Evolutionary conservation across 2,329 filamentous ascomycete species (phyloP).

Genomic region (Coniochaeta ligniaria): DNA sequence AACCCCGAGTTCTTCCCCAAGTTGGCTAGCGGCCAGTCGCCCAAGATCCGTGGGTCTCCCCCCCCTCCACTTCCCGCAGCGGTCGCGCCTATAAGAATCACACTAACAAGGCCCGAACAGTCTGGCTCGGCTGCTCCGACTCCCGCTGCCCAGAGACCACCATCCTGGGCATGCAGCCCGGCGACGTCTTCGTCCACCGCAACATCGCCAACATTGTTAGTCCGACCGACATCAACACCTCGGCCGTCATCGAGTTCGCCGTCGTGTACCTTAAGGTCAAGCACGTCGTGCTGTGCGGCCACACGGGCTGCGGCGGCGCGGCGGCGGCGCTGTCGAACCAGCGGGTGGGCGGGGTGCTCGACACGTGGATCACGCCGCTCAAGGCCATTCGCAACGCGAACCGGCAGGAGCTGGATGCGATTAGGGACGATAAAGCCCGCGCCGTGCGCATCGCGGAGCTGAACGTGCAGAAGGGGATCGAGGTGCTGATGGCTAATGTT

Average conservation of each 20-base stretch:
- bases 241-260: constrained; percentile 72
- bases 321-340: constrained; percentile 44
- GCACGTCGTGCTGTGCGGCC: constrained; percentile 64
- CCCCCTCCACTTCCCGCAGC: constrained; percentile 6
- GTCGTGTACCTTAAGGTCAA: constrained; percentile 65
- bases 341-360: constrained; percentile 44
- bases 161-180: constrained; percentile 69
- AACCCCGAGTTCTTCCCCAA: constrained; percentile 66
- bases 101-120: constrained; percentile 20
- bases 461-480: constrained; percentile 65
- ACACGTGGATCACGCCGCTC: constrained; percentile 47
- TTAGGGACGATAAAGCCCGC: constrained; percentile 46
- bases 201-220: constrained; percentile 84
- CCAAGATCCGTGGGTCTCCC: constrained; percentile 46
- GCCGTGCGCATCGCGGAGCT: constrained; percentile 63
- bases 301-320: constrained; percentile 62
- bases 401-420: constrained; percentile 45
- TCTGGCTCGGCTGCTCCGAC: constrained; percentile 87
- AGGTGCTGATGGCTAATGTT: constrained; percentile 60
- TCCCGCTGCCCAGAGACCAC: constrained; percentile 79
- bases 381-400: constrained; percentile 36
- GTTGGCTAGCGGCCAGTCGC: constrained; percentile 59
- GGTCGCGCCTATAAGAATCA: neutral
- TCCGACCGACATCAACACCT: constrained; percentile 66
- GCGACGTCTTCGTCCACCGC: constrained; percentile 83